A percentile compares a stretch with the other conserved stretches of the same genome.
phyloP scores from a whole-genome alignment of 176 grass and related monocot genomes.

The Oryza officinalis region DNA sequence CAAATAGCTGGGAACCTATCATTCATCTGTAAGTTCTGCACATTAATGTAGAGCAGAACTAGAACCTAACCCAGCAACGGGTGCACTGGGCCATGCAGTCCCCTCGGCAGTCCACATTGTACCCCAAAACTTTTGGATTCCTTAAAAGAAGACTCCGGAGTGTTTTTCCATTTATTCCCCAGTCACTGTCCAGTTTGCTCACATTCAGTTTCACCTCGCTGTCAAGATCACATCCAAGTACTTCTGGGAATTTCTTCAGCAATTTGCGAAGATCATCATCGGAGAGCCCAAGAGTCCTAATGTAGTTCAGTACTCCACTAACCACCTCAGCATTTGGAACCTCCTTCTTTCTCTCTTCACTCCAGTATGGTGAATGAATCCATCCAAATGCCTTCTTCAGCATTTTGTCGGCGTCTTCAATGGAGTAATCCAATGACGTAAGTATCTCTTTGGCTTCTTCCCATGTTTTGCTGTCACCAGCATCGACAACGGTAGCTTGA shows the following conservation, averaged over 20 bases:
- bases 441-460: slow-evolving; percentile 63
- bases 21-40: not conserved
- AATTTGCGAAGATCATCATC: slow-evolving; percentile 76
- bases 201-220: slow-evolving; percentile 75
- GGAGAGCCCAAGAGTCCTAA: slow-evolving; percentile 66
- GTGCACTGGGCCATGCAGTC: slow-evolving; percentile 89
- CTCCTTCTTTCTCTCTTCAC: slow-evolving; percentile 65
- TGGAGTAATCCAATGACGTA: slow-evolving; percentile 52
- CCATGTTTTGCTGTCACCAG: slow-evolving; percentile 61
- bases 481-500: slow-evolving; percentile 40
- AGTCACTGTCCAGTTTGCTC: slow-evolving; percentile 70
- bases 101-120: slow-evolving; percentile 87
- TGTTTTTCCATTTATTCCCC: slow-evolving; percentile 81
- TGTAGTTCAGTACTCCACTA: slow-evolving; percentile 48
- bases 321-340: slow-evolving; percentile 53
- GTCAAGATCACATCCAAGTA: slow-evolving; percentile 78
- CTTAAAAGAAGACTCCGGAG: slow-evolving; percentile 74
- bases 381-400: slow-evolving; percentile 87
- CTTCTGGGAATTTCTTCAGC: slow-evolving; percentile 93
- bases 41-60: slow-evolving; percentile 17
- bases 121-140: slow-evolving; percentile 93
- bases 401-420: slow-evolving; percentile 60
- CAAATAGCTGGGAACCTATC: not conserved
- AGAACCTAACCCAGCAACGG: slow-evolving; percentile 93
- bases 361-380: slow-evolving; percentile 88